A percentile compares a stretch with the other conserved stretches of the same genome.
phyloP scores from a whole-genome alignment of 192 early-diverging fungal genomes.

The Rhizoclosmatium globosum region DNA sequence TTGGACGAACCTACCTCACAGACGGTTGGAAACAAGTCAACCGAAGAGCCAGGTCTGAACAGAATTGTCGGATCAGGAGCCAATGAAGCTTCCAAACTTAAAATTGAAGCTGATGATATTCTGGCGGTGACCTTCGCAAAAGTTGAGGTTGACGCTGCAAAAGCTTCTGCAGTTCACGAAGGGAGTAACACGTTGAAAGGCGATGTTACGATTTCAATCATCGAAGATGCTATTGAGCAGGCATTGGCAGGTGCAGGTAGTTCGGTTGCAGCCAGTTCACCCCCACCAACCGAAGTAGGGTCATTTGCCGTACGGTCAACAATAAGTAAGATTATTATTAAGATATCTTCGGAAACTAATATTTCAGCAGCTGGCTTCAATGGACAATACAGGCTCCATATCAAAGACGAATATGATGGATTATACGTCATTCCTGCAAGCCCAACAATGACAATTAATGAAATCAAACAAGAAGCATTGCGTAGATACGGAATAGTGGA shows the following conservation, averaged over 20 bases:
- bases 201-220: neutral
- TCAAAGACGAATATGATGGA: conserved; percentile 13
- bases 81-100: neutral
- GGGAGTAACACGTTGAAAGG: neutral
- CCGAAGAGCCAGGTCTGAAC: neutral
- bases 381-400: neutral
- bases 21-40: neutral
- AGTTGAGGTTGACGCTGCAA: neutral
- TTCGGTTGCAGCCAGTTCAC: neutral
- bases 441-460: conserved; percentile 7
- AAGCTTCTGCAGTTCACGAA: neutral
- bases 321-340: too few relatives aligned
- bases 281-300: neutral
- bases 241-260: neutral
- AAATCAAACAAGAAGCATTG: conserved; percentile 31
- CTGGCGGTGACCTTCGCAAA: conserved; percentile 17
- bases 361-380: too few relatives aligned
- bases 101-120: conserved; percentile 23
- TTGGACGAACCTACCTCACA: neutral
- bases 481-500: conserved; percentile 20
- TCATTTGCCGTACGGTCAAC: neutral
- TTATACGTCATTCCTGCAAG: neutral
- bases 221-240: neutral
- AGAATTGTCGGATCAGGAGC: neutral
- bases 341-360: too few relatives aligned